A percentile compares a stretch with the other conserved stretches of the same genome.
Evolutionary conservation across 1,284 basidiomycete genomes (phyloP).

Genomic region (Blastosporella zonata): DNA sequence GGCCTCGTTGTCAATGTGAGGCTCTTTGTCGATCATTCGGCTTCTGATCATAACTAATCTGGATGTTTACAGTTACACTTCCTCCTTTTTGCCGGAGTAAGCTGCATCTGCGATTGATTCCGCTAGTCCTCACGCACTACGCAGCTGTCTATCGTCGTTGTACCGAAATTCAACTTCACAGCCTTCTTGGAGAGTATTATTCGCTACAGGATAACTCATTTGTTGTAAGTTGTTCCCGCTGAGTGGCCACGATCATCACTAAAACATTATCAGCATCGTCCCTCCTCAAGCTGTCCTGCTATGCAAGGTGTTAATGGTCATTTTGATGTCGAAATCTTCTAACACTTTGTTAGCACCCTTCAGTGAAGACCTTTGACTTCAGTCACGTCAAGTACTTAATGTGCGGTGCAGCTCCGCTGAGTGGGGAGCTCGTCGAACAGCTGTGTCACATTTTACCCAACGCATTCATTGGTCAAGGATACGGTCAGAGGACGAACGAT

Average conservation of each 20-base stretch:
- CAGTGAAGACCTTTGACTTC: conserved; percentile 34
- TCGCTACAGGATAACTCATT: conserved; percentile 35
- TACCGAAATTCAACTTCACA: conserved; percentile 43
- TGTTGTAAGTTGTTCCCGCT: conserved; percentile 31
- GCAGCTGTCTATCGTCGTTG: conserved; percentile 39
- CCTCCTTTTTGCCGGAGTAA: conserved; percentile 40
- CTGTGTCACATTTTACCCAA: conserved; percentile 38
- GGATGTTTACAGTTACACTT: conserved; percentile 38
- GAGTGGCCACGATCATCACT: background rate
- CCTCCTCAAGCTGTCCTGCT: conserved; percentile 47
- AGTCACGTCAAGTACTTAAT: conserved; percentile 41
- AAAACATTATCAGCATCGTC: conserved; percentile 34
- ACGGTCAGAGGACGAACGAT: conserved; percentile 29
- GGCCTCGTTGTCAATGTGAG: conserved; percentile 44
- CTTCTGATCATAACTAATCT: background rate
- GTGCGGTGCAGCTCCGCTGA: conserved; percentile 45
- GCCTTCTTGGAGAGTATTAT: conserved; percentile 37
- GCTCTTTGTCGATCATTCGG: background rate
- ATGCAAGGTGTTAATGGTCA: conserved; percentile 38
- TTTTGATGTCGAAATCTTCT: background rate
- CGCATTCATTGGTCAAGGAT: conserved; percentile 45
- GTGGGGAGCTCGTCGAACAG: conserved; percentile 37
- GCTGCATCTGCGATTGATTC: conserved; percentile 14
- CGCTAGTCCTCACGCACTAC: conserved; percentile 1
- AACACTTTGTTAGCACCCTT: conserved; percentile 31